Conservation (phyloP, 1,284 basidiomycete genomes). For the Laetiporus sulphureus region DNA sequence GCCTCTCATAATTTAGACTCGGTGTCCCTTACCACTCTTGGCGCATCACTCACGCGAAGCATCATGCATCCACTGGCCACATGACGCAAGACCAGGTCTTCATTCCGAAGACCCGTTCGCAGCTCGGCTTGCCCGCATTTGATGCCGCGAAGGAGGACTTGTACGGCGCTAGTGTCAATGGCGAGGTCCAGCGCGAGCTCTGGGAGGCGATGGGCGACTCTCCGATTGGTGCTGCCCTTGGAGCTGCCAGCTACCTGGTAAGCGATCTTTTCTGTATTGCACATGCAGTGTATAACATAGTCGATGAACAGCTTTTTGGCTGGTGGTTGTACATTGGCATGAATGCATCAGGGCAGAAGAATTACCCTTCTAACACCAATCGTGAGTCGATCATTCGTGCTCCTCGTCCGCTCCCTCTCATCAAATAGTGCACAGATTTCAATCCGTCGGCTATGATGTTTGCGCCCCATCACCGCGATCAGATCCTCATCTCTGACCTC, state of each 20-base stretch:
- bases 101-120: constrained; percentile 84
- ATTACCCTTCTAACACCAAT: constrained; percentile 80
- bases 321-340: constrained; percentile 85
- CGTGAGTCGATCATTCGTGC: constrained; percentile 41
- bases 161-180: constrained; percentile 61
- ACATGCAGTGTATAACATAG: constrained; percentile 1
- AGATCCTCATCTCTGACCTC: constrained; percentile 82
- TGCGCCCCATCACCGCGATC: constrained; percentile 71
- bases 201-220: constrained; percentile 91
- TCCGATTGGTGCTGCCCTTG: constrained; percentile 73
- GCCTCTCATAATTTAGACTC: constrained; percentile 41
- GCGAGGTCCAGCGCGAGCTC: constrained; percentile 73
- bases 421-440: too few species aligned
- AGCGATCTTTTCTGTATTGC: constrained; percentile 17
- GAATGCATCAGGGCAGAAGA: constrained; percentile 86
- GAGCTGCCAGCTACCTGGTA: constrained; percentile 68
- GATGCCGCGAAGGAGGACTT: constrained; percentile 66
- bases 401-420: too few species aligned
- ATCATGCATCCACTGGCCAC: constrained; percentile 94
- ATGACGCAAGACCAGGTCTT: constrained; percentile 97
- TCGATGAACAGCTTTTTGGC: constrained; percentile 52
- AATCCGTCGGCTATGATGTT: constrained; percentile 80
- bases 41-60: constrained; percentile 95
- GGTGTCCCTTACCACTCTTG: constrained; percentile 98
- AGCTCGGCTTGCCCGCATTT: constrained; percentile 58